Evolutionary conservation across 305 asterid species (phyloP), one percentile per base, ranked within the genome.

Genomic region (Rubia balearica): DNA sequence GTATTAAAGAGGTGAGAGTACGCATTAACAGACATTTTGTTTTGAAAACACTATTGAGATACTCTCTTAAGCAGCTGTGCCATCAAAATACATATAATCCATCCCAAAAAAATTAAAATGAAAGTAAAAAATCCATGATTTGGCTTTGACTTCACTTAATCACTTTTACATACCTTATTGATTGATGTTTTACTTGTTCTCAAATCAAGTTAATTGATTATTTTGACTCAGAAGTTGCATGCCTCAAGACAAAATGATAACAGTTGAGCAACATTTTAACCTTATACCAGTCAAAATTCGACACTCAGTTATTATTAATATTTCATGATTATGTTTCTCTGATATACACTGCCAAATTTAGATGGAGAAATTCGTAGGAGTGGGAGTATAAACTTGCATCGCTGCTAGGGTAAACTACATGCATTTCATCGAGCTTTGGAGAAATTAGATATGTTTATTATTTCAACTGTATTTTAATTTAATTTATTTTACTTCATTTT

Each of bases 221-320:
- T 51, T 64, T 64, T 64, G 68, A 64, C 46, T 40, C 9, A 40
- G 61, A 38, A 55, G 53, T 55, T 53, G 65, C 72, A 53, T 51
- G 5, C 13, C 30, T 40, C 9, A 6, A 17, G 40, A 55, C 48
- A 69, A 36, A 69, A 69, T 69, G 38, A 69, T 40, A 56, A 38
- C 38, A 2, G 17, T n/a, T 40, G 43, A 12, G 45, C 5, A 55
- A 42, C 41, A 13, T 43, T 38, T 21, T 57, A 6, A 30, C 4
- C 38, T n/a, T n/a, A 56, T 27, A 10, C 40, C 22, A 27, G 22
- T 38, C 51, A 53, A 53, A 38, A 19, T 21, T 7, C 22, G 14
- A 6, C 68, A 64, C 14, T 14, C 68, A 0, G 0, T 12, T 24
- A 4, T 38, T 27, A 27, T 27, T 27, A 45, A 45, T 45, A 14